Conservation (phyloP, 2,329 filamentous ascomycete species). For the Botrytis hyacinthi region DNA sequence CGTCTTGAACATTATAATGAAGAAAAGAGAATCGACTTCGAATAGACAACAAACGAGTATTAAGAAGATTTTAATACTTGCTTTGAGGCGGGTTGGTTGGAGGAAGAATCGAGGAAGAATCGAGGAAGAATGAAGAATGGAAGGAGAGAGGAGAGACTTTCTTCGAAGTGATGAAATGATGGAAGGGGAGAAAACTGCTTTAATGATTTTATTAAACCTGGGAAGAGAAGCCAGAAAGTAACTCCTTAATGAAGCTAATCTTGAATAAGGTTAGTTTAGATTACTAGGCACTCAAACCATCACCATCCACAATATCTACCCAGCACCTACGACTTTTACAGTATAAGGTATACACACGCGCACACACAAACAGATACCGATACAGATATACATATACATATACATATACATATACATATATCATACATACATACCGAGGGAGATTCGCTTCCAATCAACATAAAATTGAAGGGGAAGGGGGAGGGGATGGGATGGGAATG, state of each 20-base stretch:
- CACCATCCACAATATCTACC: background rate
- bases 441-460: background rate
- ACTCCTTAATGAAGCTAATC: constrained; percentile 2
- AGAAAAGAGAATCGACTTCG: background rate
- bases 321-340: background rate
- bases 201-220: constrained; percentile 9
- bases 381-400: background rate
- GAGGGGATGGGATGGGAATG: too few relatives aligned
- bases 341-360: background rate
- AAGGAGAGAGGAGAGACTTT: constrained; percentile 1
- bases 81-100: background rate
- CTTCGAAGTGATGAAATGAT: background rate
- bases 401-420: background rate
- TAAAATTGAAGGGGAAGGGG: background rate
- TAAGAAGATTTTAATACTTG: background rate
- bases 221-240: background rate
- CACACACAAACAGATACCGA: background rate
- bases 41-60: background rate
- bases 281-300: background rate
- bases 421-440: background rate
- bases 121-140: background rate
- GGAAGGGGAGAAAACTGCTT: constrained; percentile 9
- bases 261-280: background rate
- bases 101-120: background rate
- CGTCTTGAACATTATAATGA: background rate